These are phyloP conservation scores for Metschnikowia hibisci DNA, from an alignment of 805 yeast species.

Conservation along the genomic window DNA sequence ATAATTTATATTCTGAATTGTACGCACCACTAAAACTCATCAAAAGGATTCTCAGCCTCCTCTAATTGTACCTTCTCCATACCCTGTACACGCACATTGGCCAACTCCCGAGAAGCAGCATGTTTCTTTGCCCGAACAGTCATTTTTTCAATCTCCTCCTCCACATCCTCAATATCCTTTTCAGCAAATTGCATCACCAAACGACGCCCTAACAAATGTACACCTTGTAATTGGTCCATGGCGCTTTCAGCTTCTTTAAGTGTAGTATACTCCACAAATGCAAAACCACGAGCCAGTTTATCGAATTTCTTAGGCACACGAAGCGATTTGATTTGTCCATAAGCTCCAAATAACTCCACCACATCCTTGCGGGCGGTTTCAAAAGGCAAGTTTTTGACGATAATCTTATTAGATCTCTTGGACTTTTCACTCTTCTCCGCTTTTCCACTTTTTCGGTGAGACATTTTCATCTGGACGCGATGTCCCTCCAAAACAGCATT, in stretches of 20 bases:
- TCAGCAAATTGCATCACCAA: conserved; percentile 91
- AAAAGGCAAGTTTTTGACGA: conserved; percentile 95
- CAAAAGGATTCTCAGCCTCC: conserved; percentile 36
- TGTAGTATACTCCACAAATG: conserved; percentile 87
- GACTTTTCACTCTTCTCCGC: conserved; percentile 28
- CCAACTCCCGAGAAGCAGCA: conserved; percentile 69
- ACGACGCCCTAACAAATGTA: conserved; percentile 93
- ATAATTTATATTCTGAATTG: too few relatives aligned
- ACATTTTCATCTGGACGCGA: conserved; percentile 79
- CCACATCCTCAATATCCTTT: conserved; percentile 75
- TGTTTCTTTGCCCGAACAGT: conserved; percentile 80
- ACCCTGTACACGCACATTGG: conserved; percentile 65
- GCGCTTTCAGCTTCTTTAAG: conserved; percentile 90
- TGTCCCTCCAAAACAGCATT: conserved; percentile 85
- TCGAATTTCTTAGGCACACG: conserved; percentile 96
- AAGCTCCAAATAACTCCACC: conserved; percentile 87
- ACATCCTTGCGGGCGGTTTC: conserved; percentile 92
- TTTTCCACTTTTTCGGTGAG: conserved; percentile 56
- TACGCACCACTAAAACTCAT: conserved; percentile 20
- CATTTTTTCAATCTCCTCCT: conserved; percentile 87
- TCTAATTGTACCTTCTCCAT: conserved; percentile 69
- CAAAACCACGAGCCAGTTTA: conserved; percentile 94
- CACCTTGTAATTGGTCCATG: conserved; percentile 90
- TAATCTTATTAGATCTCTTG: conserved; percentile 64
- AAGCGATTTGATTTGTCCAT: conserved; percentile 91